Evolutionary conservation across 176 grass and related monocot genomes (phyloP), one percentile per base, ranked within the genome.

Genomic region (Carex pumila): DNA sequence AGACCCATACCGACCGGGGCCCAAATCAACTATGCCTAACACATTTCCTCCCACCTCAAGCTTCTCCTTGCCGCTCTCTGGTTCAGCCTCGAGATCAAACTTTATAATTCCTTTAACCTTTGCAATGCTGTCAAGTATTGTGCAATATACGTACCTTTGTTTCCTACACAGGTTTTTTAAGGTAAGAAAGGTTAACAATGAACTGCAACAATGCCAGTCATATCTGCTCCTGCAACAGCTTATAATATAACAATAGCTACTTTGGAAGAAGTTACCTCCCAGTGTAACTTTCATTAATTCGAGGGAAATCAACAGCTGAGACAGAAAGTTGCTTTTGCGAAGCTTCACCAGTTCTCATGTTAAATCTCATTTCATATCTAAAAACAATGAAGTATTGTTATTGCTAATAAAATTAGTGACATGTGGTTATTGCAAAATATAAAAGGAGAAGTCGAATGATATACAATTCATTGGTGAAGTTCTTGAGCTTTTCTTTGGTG

Each of bases 361-460:
- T 95, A 82, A 98, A 98, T 59, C 91, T 88, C 95, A 98, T 95
- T 85, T 93, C 95, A 17, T 95, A 98, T 81, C 95, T 95, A 79
- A 55, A 61, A 81, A 43, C 7, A 79, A 64, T 36, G 39, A 63
- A 43, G 1, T 61, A 79, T 17, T 50, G 63, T 84, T 58, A 87
- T 18, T 59, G 12, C 12, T 66, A 5, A 34, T 79, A 70, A 67
- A 69, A 17, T 29, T 55, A 11, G 32, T 43, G 32, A 5, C 30
- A 61, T 81, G 32, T 73, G n/a, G 14, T 7, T 6, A 65, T 30
- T 86, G 13, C 39, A 64, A 65, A 84, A 8, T 49, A 68, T 81
- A 75, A 32, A 86, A 75, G 72, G n/a, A 86, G 72, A 79, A 63
- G 12, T 47, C 6, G 3, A 70, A 58, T 13, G 4, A 80, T 57